Evolutionary conservation across 345 rosid genomes (phyloP).

Genomic region (Dipteronia sinensis): DNA sequence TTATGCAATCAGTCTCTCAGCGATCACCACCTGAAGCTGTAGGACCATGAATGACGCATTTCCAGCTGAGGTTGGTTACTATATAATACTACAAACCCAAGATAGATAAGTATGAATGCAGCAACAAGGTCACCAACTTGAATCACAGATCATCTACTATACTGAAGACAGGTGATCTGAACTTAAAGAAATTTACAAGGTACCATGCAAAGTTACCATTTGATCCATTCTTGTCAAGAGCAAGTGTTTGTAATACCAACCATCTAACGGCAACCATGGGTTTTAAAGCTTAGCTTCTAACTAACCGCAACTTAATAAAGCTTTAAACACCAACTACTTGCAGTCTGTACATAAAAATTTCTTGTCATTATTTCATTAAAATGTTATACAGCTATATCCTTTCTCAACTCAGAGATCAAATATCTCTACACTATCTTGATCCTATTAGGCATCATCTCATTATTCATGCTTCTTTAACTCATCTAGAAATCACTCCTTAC

Average conservation of each 20-base stretch:
- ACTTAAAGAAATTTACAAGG: neutral
- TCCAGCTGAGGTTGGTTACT: neutral
- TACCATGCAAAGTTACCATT: neutral
- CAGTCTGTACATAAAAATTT: neutral
- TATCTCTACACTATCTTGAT: neutral
- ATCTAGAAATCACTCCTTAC: neutral
- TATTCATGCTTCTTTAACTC: conserved; percentile 5
- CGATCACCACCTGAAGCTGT: conserved; percentile 7
- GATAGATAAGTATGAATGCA: neutral
- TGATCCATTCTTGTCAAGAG: neutral
- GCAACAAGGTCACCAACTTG: neutral
- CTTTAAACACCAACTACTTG: neutral
- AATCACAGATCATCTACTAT: neutral
- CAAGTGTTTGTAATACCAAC: neutral
- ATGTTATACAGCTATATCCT: neutral
- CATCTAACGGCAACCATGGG: neutral
- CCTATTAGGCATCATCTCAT: neutral
- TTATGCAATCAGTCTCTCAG: conserved; percentile 1
- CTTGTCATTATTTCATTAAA: neutral
- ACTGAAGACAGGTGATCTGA: neutral
- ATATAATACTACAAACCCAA: neutral
- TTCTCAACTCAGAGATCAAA: neutral
- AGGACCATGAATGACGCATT: neutral
- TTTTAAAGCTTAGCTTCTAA: neutral
- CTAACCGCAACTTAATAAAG: neutral